Evolutionary conservation across 2,329 filamentous ascomycete species (phyloP), one percentile per base, ranked within the genome.

Genomic region (Neofusicoccum umdonicola): DNA sequence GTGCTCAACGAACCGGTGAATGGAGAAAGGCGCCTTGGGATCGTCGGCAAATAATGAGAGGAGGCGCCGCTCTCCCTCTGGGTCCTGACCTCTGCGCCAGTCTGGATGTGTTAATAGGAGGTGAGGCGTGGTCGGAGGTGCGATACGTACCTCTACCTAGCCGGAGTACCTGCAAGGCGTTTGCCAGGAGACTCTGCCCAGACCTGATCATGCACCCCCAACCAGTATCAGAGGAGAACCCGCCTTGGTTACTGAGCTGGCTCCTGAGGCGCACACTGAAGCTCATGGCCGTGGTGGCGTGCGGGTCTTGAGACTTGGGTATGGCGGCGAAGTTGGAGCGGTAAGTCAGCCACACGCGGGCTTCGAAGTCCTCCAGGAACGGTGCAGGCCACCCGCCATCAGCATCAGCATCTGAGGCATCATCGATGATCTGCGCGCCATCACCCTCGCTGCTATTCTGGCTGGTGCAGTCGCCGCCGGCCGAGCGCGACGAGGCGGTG

Each of bases 131-230:
- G 4, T 42, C 15, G 34, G 31, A 22, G 22, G 60, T 27, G 47
- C 19, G 9, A 17, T 27, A 56, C 70, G 68, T 83, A 93, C 91
- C 90, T 84, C 95, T 87, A 19, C 95, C 94, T 22, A 97, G 80
- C 44, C 85, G 83, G 54, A 93, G 80, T 63, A 90, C 84, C 17
- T 87, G 79, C 71, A 98, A 82, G 1, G 94, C 85, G 77, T 98
- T 99, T 50, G 94, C 94, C 47, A 99, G 82, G 31, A 99, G 83
- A 72, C 92, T 94, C 80, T 99, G 95, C 3, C 95, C 95, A 5
- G 94, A 97, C 66, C 95, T 85, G 71, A 99, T 98, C 95, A 99
- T 99, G 74, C 95, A 99, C 0, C 95, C 95, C 93, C 96, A 99
- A 60, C 95, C 95, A 9, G 92, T 93, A 76, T 99, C 95, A 1